Evolutionary conservation across 2,329 filamentous ascomycete genomes (phyloP).

Genomic region (Ophiostoma himal-ulmi): DNA sequence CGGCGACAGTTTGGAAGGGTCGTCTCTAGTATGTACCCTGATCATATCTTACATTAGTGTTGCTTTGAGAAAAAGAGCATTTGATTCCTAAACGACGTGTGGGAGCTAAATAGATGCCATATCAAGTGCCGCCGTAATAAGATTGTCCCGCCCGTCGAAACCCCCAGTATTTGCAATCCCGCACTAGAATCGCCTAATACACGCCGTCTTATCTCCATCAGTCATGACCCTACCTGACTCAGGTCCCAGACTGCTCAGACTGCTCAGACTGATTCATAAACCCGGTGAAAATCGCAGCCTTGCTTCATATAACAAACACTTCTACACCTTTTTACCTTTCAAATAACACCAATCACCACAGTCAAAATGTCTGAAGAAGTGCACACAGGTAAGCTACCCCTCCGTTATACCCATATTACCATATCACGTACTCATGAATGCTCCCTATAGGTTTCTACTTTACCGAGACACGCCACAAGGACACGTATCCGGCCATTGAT

Average conservation of each 20-base stretch:
- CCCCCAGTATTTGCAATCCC: neutral
- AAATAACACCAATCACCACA: neutral
- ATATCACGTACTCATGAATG: neutral
- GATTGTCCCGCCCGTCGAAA: neutral
- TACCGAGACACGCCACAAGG: slow-evolving; percentile 27
- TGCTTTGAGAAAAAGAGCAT: neutral
- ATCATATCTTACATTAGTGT: neutral
- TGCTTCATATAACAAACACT: neutral
- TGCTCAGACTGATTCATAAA: neutral
- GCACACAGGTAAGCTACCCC: slow-evolving; percentile 13
- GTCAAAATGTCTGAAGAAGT: slow-evolving; percentile 9
- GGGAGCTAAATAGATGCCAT: neutral
- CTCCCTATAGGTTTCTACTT: slow-evolving; percentile 19
- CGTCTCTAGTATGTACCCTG: neutral
- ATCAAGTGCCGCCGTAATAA: neutral
- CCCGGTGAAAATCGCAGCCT: neutral
- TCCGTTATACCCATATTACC: neutral
- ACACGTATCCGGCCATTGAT: slow-evolving; percentile 33
- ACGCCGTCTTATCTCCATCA: neutral
- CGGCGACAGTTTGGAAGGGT: neutral
- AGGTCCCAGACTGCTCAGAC: neutral
- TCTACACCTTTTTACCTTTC: too few species aligned
- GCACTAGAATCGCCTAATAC: neutral
- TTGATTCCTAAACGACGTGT: neutral
- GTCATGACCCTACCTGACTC: neutral